Percentiles rank a stretch among this genome's conserved stretches.
phyloP scores from a whole-genome alignment of 805 yeast species.

The Wickerhamomyces alni region DNA sequence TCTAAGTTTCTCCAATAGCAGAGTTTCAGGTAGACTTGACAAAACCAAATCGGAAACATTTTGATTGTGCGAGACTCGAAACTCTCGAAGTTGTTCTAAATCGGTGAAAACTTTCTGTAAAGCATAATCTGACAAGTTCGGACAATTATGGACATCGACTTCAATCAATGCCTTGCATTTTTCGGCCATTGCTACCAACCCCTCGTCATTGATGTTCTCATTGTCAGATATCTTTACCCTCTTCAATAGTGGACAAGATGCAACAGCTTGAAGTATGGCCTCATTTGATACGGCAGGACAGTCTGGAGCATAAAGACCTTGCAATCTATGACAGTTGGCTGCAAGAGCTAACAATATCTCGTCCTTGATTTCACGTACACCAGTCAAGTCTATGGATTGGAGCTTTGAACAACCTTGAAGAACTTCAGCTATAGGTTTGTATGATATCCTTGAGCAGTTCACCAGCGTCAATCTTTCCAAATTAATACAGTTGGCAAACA shows the following conservation, averaged over 20 bases:
- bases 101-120: conserved; percentile 51
- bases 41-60: conserved; percentile 67
- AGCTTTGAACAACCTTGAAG: conserved; percentile 60
- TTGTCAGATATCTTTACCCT: conserved; percentile 79
- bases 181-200: conserved; percentile 53
- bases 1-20: conserved; percentile 59
- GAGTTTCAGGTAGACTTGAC: conserved; percentile 40
- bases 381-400: conserved; percentile 85
- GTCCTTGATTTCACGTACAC: conserved; percentile 65
- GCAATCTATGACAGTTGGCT: conserved; percentile 63
- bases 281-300: conserved; percentile 65
- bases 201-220: conserved; percentile 54
- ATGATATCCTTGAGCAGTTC: conserved; percentile 63
- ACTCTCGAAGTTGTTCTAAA: conserved; percentile 73
- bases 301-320: conserved; percentile 86
- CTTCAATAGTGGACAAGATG: conserved; percentile 66
- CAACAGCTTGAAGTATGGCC: conserved; percentile 54
- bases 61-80: conserved; percentile 69
- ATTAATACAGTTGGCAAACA: conserved; percentile 63
- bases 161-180: conserved; percentile 81
- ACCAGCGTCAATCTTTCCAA: conserved; percentile 84
- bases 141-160: conserved; percentile 81
- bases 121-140: conserved; percentile 62
- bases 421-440: conserved; percentile 54
- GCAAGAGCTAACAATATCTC: conserved; percentile 66